A percentile compares a stretch with the other conserved stretches of the same genome.
Evolutionary conservation across 352 stramenopile genomes (phyloP).

Genomic region (Phytophthora aleatoria): DNA sequence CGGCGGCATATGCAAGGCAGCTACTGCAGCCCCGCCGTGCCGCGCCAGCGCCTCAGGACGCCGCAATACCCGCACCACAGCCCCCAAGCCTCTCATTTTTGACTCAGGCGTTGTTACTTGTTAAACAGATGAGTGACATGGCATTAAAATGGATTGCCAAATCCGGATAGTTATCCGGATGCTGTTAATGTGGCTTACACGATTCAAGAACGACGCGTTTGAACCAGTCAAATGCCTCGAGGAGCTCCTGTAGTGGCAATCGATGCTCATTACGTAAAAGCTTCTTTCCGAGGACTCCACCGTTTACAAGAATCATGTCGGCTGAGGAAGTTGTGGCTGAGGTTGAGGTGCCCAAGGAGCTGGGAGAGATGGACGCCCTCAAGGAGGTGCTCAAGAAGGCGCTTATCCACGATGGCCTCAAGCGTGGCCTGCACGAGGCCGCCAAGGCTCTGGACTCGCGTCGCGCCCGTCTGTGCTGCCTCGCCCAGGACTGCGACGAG

Average conservation of each 20-base stretch:
- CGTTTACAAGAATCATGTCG: slow-evolving; percentile 79
- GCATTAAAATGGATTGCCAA: slow-evolving; percentile 10
- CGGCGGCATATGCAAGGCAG: slow-evolving; percentile 1
- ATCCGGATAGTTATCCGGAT: slow-evolving; percentile 7
- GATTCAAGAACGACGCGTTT: slow-evolving; percentile 25
- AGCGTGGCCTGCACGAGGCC: slow-evolving; percentile 98
- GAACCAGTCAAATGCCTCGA: slow-evolving; percentile 54
- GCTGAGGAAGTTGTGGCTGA: slow-evolving; percentile 93
- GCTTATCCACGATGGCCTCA: slow-evolving; percentile 98
- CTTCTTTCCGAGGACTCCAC: slow-evolving; percentile 47
- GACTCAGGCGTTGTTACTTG: not conserved
- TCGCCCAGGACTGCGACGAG: slow-evolving; percentile 99
- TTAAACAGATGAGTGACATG: slow-evolving; percentile 14
- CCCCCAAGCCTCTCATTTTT: slow-evolving; percentile 38
- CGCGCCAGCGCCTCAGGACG: slow-evolving; percentile 14
- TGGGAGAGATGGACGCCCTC: slow-evolving; percentile 97
- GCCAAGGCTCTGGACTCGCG: slow-evolving; percentile 98
- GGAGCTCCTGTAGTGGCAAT: not conserved
- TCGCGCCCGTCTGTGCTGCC: slow-evolving; percentile 97
- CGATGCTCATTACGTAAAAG: slow-evolving; percentile 45
- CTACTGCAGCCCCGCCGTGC: not conserved
- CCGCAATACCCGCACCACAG: slow-evolving; percentile 11
- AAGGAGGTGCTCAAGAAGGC: slow-evolving; percentile 99
- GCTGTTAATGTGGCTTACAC: slow-evolving; percentile 9
- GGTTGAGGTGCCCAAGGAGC: slow-evolving; percentile 91